These are phyloP conservation scores for Antitrichia curtipendula DNA, from an alignment of 225 moss, liverwort and hornwort species.

Conservation along the genomic window DNA sequence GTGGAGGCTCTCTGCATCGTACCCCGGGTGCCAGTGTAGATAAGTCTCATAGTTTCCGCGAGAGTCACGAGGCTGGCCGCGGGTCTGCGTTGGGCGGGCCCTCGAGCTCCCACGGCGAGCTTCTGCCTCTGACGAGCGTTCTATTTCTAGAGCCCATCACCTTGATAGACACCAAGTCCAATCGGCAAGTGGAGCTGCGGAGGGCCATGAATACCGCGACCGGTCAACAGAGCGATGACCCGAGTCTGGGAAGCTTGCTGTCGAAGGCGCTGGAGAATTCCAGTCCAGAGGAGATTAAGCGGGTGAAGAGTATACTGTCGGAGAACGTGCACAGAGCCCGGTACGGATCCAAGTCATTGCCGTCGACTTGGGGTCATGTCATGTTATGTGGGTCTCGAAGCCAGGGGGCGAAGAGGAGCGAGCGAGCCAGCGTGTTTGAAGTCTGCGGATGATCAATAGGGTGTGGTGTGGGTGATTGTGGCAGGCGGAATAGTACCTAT, in stretches of 20 bases:
- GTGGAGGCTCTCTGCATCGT: slow-evolving; percentile 6
- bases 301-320: slow-evolving; percentile 26
- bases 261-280: slow-evolving; percentile 41
- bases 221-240: slow-evolving; percentile 37
- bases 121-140: slow-evolving; percentile 9
- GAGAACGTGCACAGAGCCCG: slow-evolving; percentile 25
- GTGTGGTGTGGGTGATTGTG: background rate
- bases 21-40: slow-evolving; percentile 7
- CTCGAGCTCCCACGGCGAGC: slow-evolving; percentile 8
- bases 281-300: slow-evolving; percentile 61
- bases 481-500: background rate
- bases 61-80: slow-evolving; percentile 22
- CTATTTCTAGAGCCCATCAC: slow-evolving; percentile 17
- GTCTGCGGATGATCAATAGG: background rate
- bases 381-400: background rate
- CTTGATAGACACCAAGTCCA: background rate
- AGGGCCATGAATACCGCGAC: slow-evolving; percentile 30
- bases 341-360: slow-evolving; percentile 2
- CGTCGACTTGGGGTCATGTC: background rate
- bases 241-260: slow-evolving; percentile 51
- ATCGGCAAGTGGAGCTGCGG: slow-evolving; percentile 20
- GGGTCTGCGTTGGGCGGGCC: background rate
- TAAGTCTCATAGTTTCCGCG: slow-evolving; percentile 31
- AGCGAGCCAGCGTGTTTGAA: background rate
- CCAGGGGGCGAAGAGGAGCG: background rate